Evolutionary conservation across 306 rosid species (phyloP).

Genomic region (Dalbergia cochinchinensis): DNA sequence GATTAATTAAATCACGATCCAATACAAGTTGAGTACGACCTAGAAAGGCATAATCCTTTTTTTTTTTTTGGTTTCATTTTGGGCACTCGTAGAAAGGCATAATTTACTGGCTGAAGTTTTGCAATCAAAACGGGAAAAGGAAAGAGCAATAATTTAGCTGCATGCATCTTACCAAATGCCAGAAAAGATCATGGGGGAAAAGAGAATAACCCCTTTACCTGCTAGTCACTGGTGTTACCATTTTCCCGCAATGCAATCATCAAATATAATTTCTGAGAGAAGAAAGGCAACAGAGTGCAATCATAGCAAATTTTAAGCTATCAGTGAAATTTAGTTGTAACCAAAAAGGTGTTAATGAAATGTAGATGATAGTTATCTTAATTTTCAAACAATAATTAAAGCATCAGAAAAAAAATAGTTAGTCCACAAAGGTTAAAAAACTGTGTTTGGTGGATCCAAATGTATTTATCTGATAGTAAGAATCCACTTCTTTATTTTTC

Average conservation of each 20-base stretch:
- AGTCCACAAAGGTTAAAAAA: not conserved
- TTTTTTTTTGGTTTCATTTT: too few species aligned
- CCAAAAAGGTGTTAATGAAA: not conserved
- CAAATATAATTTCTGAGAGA: not conserved
- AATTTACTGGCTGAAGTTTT: conserved; percentile 12
- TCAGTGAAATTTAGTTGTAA: not conserved
- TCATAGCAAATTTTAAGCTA: conserved; percentile 1
- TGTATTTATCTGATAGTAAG: not conserved
- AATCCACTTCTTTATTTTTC: too few species aligned
- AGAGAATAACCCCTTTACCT: conserved; percentile 1
- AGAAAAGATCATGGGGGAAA: not conserved
- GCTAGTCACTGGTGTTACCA: not conserved
- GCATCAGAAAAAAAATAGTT: too few species aligned
- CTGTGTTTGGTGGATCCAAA: not conserved
- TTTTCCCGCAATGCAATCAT: conserved; percentile 16
- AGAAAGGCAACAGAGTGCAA: not conserved
- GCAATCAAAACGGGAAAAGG: conserved; percentile 33
- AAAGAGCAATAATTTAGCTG: conserved; percentile 37
- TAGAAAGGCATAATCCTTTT: not conserved
- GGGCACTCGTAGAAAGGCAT: not conserved
- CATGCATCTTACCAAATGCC: not conserved
- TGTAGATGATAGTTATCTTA: not conserved
- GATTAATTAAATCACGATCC: not conserved
- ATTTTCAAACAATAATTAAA: not conserved
- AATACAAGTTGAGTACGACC: conserved; percentile 18